Conservation (phyloP, 2,329 filamentous ascomycete genomes). For the Epichloe sylvatica region DNA sequence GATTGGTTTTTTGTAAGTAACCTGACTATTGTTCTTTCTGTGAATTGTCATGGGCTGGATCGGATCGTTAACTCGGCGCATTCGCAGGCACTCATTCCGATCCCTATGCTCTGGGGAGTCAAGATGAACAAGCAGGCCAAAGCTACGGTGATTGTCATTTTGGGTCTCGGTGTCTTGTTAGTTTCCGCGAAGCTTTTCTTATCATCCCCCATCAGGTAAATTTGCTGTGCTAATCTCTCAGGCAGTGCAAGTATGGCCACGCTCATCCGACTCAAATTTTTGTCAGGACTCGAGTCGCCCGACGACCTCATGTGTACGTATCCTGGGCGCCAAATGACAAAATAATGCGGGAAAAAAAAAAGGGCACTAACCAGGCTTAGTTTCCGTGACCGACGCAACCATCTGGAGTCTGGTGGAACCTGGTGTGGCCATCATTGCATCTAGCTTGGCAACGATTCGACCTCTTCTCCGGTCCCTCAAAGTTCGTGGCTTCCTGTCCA, state of each 20-base stretch:
- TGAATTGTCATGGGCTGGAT: background rate
- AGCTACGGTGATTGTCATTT: constrained; percentile 33
- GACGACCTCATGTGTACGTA: constrained; percentile 35
- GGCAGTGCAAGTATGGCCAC: constrained; percentile 39
- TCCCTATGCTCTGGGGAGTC: constrained; percentile 40
- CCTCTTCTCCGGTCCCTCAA: constrained; percentile 36
- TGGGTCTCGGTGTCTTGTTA: constrained; percentile 35
- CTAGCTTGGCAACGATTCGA: constrained; percentile 40
- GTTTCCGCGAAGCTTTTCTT: constrained; percentile 9
- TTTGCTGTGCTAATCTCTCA: background rate
- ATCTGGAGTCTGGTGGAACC: constrained; percentile 45
- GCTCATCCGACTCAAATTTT: constrained; percentile 35
- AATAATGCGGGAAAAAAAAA: background rate
- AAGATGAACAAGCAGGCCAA: constrained; percentile 40
- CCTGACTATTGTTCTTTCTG: background rate
- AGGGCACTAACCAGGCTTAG: constrained; percentile 17
- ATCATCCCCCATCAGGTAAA: constrained; percentile 2
- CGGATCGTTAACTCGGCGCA: background rate
- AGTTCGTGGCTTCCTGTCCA: constrained; percentile 32
- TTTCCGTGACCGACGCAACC: constrained; percentile 36
- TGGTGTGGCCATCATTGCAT: constrained; percentile 39
- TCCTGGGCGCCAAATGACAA: background rate
- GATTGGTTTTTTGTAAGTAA: constrained; percentile 36
- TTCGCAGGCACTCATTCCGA: constrained; percentile 33
- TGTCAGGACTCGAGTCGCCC: constrained; percentile 29